Base-by-base conservation (phyloP, 73 alveolate species). In the Diophrys sp. region DNA sequence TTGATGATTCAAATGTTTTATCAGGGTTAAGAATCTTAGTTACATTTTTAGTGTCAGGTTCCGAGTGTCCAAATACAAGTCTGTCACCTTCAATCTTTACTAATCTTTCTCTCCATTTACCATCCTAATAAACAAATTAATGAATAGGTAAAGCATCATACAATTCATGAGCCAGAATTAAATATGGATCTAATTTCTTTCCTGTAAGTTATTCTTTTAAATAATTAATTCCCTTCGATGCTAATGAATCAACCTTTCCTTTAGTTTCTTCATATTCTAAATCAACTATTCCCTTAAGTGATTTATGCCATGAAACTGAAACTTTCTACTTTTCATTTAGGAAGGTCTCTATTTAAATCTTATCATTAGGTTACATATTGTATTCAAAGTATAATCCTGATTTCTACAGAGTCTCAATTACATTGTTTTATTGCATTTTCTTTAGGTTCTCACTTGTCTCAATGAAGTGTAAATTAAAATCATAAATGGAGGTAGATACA, bases 111-210 rank as follows among this genome's bases (percentile, higher is more conserved):
- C 93, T 67, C 97, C 98, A 94, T 70, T 82, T 78, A 25, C 71
- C 25, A 14, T 80, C 69, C 57, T 78, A 68, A 31, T 74, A 23
- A 82, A 70, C 89, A 74, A 94, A 94, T 75, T 84, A 78, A 75
- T 94, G 81, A 23, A 92, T 77, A 1, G 98, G 97, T 1, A 94
- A 87, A 29, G 98, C 98, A 91, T 94, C 98, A 82, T 87, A 94
- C 53, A 94, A 84, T 70, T 94, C 98, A 81, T 94, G 98, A 18
- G 97, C 98, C n/a, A 94, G 27, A 55, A 94, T 74, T 23, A 94
- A 54, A 53, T 86, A 84, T 1, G 98, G 98, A 26, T 74, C 78
- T n/a, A n/a, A n/a, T n/a, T n/a, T n/a, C n/a, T n/a, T n/a, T n/a
- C n/a, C n/a, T n/a, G n/a, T n/a, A n/a, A n/a, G n/a, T n/a, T n/a